Conservation (phyloP, 768 basidiomycete species). For the Crepidotus variabilis region DNA sequence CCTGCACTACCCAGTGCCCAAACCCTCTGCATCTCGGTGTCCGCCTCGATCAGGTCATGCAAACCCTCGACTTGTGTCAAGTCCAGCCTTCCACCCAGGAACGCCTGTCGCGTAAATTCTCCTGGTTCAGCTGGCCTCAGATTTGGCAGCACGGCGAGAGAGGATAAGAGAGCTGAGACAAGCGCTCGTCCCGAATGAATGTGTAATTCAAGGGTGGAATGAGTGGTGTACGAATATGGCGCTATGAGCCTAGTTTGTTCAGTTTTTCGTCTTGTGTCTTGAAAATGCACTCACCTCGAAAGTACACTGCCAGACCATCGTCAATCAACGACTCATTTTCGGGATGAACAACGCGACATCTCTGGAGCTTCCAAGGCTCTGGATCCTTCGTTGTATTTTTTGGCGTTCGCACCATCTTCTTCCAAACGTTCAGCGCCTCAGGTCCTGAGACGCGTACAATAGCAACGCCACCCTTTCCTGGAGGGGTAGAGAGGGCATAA, state of each 20-base stretch:
- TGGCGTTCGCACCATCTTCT: slow-evolving; percentile 45
- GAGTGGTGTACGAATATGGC: slow-evolving; percentile 79
- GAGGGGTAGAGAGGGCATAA: slow-evolving; percentile 84
- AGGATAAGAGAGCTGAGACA: slow-evolving; percentile 62
- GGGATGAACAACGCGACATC: slow-evolving; percentile 68
- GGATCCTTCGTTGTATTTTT: slow-evolving; percentile 28
- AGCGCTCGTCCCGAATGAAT: slow-evolving; percentile 85
- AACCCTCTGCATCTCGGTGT: slow-evolving; percentile 79
- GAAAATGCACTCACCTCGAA: slow-evolving; percentile 49
- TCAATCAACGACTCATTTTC: slow-evolving; percentile 60
- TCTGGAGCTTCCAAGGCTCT: slow-evolving; percentile 63
- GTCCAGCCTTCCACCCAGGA: slow-evolving; percentile 76
- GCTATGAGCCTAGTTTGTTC: slow-evolving; percentile 33
- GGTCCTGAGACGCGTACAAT: slow-evolving; percentile 84
- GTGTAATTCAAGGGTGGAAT: slow-evolving; percentile 81
- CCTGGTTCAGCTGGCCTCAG: slow-evolving; percentile 81
- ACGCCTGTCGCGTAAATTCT: slow-evolving; percentile 86
- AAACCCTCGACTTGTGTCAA: slow-evolving; percentile 88
- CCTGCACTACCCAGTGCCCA: slow-evolving; percentile 65
- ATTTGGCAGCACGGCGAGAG: slow-evolving; percentile 56
- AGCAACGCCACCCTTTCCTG: slow-evolving; percentile 81
- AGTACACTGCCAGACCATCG: slow-evolving; percentile 79
- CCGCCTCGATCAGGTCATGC: slow-evolving; percentile 83
- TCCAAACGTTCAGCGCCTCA: slow-evolving; percentile 60
- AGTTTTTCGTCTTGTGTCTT: no score